Base-by-base conservation (phyloP, 2,329 filamentous ascomycete genomes). In the Nemania sp. region DNA sequence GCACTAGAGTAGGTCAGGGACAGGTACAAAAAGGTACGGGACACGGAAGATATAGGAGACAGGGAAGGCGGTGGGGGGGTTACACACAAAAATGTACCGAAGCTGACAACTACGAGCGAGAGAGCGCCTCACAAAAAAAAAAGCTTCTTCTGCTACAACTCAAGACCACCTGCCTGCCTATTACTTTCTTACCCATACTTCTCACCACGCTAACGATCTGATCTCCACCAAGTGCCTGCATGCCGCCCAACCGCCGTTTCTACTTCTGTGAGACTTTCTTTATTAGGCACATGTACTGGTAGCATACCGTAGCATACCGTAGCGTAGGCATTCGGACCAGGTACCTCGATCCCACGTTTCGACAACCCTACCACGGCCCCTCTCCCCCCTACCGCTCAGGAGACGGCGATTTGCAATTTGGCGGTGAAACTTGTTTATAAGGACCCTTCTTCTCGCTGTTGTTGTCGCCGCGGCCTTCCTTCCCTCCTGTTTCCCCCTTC, bases 371-470 rank as follows among this genome's bases (percentile, higher is more conserved):
- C 12, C 28, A 12, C 28, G 4, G 3, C 37, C 48, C 48, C 37
- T 28, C 52, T 47, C 48, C 31, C 49, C 48, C 48, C 51, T 49
- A 50, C 23, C 51, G 49, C 30, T 48, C 46, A 26, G 23, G 33
- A 30, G 17, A 47, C 56, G 46, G 59, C 56, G 58, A 61, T 61
- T 61, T 62, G 59, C 57, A 61, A 63, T 63, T 59, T 59, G 57
- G 65, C 64, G 64, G 65, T 67, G 62, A 66, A 67, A 56, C 59
- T 54, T 33, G 24, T 61, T 60, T 51, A 56, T 42, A 61, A 63
- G 51, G 52, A 54, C 59, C 56, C 60, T 54, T 53, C 46, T 51
- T 49, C 56, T 60, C 51, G 48, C 59, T 50, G 22, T 58, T 31
- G 15, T 40, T 56, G 49, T 52, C 50, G 49, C 52, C 48, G 22